Evolutionary conservation across 371 early-diverging fungal genomes (phyloP), one percentile per base, ranked within the genome.

Genomic region (Syncephalastrum monosporum): DNA sequence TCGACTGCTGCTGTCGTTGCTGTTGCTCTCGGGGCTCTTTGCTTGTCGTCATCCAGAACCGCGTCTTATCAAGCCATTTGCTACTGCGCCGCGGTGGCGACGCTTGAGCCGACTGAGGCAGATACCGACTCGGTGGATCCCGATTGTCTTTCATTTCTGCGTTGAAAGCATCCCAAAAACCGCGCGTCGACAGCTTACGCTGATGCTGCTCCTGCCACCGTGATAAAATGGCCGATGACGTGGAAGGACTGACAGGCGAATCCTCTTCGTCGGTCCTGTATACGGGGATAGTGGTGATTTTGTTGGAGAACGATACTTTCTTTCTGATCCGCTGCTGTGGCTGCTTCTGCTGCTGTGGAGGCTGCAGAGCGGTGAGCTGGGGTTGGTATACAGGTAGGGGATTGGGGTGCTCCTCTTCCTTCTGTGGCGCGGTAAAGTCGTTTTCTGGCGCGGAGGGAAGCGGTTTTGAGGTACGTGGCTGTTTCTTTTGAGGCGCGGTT

Each of bases 141-240:
- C 42, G 25, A 23, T 45, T 13, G 44, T 45, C 55, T 1, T 33
- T 51, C 52, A 51, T 51, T 51, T 51, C 51, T 16, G 43, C 47
- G 44, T 27, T 58, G 41, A 58, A 58, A n/a, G 58, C 44, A 27
- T 58, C 52, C 58, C 58, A 58, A 51, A 58, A 58, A 5, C 51
- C 45, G 19, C 58, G 42, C 5, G 58, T 58, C 16, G 17, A 51
- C 42, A 43, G 48, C 6, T 49, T 50, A 8, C 33, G 42, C 23
- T 58, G 48, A 38, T 58, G 58, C 24, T 58, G 25, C 41, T 58
- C 43, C 27, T 58, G 58, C 58, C 58, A 58, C 27, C 24, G 3
- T 21, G 58, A 58, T 25, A 58, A 51, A 15, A 58, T 19, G 4
- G 29, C 38, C 13, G 58, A 23, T 17, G 58, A 58, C 16, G 38